Evolutionary conservation across 129 eudicot genomes (phyloP), one percentile per base, ranked within the genome.

Genomic region (Artemisia tridentata): DNA sequence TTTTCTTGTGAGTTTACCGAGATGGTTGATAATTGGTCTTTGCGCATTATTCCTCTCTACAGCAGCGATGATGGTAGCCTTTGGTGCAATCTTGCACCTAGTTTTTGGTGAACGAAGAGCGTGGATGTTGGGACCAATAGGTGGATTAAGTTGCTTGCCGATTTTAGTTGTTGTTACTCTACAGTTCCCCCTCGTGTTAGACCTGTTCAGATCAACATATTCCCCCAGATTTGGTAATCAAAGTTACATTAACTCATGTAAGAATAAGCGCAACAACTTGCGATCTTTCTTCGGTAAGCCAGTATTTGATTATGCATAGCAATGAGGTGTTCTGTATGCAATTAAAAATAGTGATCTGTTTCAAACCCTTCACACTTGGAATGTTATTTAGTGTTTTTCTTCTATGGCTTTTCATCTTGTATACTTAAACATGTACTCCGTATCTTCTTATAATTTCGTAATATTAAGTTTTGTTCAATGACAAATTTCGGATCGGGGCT

Each of bases 21-120:
- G 7, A 31, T 7, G 38, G 38, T 59, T 59, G 65, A 59, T 59
- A 11, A 11, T 59, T 25, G 65, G 65, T 59, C 65, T 59, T 23
- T 25, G 13, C 11, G 27, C 65, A 12, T 59, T 59, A 25, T 57
- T 57, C 34, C 31, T 49, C 15, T 49, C 53, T 49, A 49, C 53
- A 9, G 16, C 53, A 11, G 13, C 53, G 16, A 49, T 49, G 53
- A 49, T 49, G n/a, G 38, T 31, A 31, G 38, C 38, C 7, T 31
- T 31, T 31, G 38, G 38, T 31, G 38, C 38, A 31, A 31, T 49
- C 53, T 49, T 49, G 16, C 13, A 2, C 53, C 53, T 49, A 2
- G 53, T 49, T 4, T 49, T 49, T 49, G 53, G 53, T 49, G 53
- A 49, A 2, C 16, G 1, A 12, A 49, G n/a, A 49, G 15, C 16